phyloP scores from a whole-genome alignment of 768 basidiomycete genomes.

The Phlebiopsis flavidoalba region DNA sequence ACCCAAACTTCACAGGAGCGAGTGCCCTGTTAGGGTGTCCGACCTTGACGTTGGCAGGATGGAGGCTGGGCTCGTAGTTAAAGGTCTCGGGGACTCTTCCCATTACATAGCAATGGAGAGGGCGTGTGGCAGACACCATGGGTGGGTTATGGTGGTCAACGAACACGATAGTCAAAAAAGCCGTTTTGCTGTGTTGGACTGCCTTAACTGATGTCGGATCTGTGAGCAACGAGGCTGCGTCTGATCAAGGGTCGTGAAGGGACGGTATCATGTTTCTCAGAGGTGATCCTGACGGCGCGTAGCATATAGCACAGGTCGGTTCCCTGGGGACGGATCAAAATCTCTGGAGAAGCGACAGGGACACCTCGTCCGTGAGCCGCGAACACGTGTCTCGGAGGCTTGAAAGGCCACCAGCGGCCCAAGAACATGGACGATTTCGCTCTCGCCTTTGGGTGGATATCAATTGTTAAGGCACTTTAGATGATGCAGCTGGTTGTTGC shows the following conservation, averaged over 20 bases:
- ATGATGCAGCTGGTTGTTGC: conserved; percentile 11
- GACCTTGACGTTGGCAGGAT: conserved; percentile 12
- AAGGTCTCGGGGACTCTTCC: conserved; percentile 3
- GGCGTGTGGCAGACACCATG: conserved; percentile 18
- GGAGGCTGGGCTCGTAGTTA: conserved; percentile 6
- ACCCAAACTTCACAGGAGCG: conserved; percentile 9
- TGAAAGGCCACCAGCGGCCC: conserved; percentile 8
- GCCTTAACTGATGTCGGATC: conserved; percentile 20
- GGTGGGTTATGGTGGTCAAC: conserved; percentile 9
- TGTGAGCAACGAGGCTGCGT: conserved; percentile 18
- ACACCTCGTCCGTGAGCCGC: conserved; percentile 8
- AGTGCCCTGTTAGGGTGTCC: conserved; percentile 11
- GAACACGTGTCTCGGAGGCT: conserved; percentile 12
- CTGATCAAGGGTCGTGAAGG: conserved; percentile 31
- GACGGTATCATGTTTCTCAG: conserved; percentile 22
- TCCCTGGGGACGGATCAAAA: conserved; percentile 17
- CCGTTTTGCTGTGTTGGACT: conserved; percentile 17
- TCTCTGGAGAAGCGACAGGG: conserved; percentile 21
- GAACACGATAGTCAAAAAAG: conserved; percentile 11
- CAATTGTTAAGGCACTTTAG: conserved; percentile 6
- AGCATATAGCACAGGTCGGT: conserved; percentile 23
- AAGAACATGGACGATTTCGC: background rate
- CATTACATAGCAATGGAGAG: conserved; percentile 21
- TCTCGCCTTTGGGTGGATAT: background rate
- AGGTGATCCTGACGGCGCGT: conserved; percentile 12